Base-by-base conservation (phyloP, 768 basidiomycete genomes). In the Lactarius tabidus region DNA sequence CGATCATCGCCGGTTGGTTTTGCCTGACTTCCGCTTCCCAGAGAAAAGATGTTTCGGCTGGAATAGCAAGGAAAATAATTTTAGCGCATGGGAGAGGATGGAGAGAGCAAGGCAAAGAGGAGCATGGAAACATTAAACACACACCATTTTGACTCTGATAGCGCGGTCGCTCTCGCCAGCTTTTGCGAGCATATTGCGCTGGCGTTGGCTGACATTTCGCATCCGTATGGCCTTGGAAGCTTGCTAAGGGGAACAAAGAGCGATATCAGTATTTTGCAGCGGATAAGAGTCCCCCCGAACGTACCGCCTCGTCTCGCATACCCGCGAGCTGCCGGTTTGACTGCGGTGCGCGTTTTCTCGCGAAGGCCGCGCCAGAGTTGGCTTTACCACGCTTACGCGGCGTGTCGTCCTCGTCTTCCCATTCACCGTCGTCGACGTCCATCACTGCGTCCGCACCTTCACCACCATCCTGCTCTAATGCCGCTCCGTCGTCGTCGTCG, bases 91-190 rank as follows among this genome's bases (percentile, higher is more conserved):
- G 26, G 43, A 57, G 31, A 48, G 18, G 8, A 12, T 35, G 29
- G 31, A 15, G 28, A 5, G 1, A 9, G 48, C 26, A 29, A 26
- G 1, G 51, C 26, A 12, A 20, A 29, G 52, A 1, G 8, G 31
- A 38, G 53, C 9, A 7, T 39, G 41, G 67, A 7, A 51, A 29
- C 57, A 20, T 60, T 43, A 60, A 36, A 35, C 29, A 79, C 82
- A 15, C 59, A 92, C 92, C 91, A 90, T 93, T 82, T 93, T 93
- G 67, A 81, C 82, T 72, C 79, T 83, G 78, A 93, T 93, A 14
- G 82, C 82, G 69, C 91, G 86, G 79, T 95, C 93, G 64, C 85
- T 81, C 82, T 99, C 96, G 64, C 91, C 92, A 43, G 95, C 95
- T 74, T 89, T 93, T 29, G 93, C 96, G 52, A 87, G 82, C 81